These are phyloP conservation scores for Phaffomyces opuntiae DNA, from an alignment of 805 yeast genomes.

Conservation along the genomic window DNA sequence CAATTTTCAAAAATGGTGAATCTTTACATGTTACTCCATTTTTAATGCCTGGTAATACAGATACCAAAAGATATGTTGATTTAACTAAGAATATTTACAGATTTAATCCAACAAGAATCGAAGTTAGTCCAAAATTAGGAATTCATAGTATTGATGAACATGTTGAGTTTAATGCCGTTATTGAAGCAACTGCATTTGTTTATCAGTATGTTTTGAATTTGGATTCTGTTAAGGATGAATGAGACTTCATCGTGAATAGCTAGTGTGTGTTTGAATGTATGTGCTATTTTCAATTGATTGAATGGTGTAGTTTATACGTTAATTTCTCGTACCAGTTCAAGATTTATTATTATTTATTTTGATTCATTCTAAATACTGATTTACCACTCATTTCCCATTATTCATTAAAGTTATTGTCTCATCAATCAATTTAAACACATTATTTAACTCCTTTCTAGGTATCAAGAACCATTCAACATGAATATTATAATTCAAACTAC, in stretches of 20 bases:
- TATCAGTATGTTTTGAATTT: slow-evolving; percentile 41
- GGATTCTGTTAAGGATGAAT: slow-evolving; percentile 19
- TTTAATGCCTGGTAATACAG: slow-evolving; percentile 64
- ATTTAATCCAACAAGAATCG: slow-evolving; percentile 26
- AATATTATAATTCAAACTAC: slow-evolving; percentile 5
- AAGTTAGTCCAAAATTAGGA: slow-evolving; percentile 12
- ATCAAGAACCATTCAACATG: slow-evolving; percentile 24
- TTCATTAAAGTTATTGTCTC: not conserved
- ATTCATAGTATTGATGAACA: slow-evolving; percentile 56
- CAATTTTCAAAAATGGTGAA: slow-evolving; percentile 34
- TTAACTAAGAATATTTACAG: slow-evolving; percentile 56
- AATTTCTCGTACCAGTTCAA: no score
- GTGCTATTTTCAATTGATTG: not conserved
- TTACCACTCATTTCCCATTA: not conserved
- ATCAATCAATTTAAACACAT: slow-evolving; percentile 14
- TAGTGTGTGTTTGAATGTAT: not conserved
- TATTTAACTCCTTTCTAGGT: slow-evolving; percentile 9
- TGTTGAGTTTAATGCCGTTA: slow-evolving; percentile 42
- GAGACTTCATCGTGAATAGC: no score
- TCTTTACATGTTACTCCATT: slow-evolving; percentile 41
- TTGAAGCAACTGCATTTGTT: slow-evolving; percentile 44
- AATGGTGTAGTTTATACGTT: no score
- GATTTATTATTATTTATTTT: no score
- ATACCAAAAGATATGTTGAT: slow-evolving; percentile 59
- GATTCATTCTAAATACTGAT: no score